A percentile compares a stretch with the other conserved stretches of the same genome.
Conservation (phyloP, 2,329 filamentous ascomycete species). For the Ophiosphaerella narmari region DNA sequence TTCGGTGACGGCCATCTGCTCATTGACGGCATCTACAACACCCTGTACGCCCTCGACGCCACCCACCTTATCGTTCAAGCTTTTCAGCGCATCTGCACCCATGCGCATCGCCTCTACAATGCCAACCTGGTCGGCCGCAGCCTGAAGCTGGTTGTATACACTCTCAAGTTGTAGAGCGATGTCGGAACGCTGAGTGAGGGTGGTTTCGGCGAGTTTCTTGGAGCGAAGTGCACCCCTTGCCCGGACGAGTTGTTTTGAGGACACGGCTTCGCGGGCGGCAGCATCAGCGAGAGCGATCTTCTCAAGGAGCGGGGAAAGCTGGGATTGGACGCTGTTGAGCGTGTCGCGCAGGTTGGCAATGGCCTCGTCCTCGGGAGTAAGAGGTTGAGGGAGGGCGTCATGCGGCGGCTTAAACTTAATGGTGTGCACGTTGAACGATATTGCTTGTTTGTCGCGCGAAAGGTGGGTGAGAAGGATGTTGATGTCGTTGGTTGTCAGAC, state of each 20-base stretch:
- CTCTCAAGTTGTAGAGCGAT: conserved; percentile 82
- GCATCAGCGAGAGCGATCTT: conserved; percentile 56
- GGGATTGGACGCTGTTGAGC: conserved; percentile 67
- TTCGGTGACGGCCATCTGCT: conserved; percentile 75
- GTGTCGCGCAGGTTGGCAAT: conserved; percentile 81
- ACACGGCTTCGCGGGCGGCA: conserved; percentile 71
- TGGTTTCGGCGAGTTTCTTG: conserved; percentile 80
- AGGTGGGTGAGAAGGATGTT: conserved; percentile 66
- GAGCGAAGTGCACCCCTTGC: conserved; percentile 80
- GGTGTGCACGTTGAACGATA: conserved; percentile 76
- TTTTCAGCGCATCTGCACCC: conserved; percentile 72
- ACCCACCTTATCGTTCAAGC: conserved; percentile 77
- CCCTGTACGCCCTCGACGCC: conserved; percentile 75
- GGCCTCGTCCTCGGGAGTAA: conserved; percentile 78
- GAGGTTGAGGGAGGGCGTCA: conserved; percentile 52
- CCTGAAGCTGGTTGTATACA: conserved; percentile 79
- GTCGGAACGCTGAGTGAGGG: conserved; percentile 71
- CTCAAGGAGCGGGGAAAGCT: conserved; percentile 67
- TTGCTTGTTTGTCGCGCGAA: conserved; percentile 67
- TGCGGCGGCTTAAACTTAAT: conserved; percentile 68
- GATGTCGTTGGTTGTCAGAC: conserved; percentile 65
- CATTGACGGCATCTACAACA: conserved; percentile 73
- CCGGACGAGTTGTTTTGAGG: conserved; percentile 71
- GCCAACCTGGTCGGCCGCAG: conserved; percentile 82
- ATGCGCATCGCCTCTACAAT: conserved; percentile 82